Evolutionary conservation across 371 early-diverging fungal genomes (phyloP), one percentile per base, ranked within the genome.

Genomic region (Mucor mucedo): DNA sequence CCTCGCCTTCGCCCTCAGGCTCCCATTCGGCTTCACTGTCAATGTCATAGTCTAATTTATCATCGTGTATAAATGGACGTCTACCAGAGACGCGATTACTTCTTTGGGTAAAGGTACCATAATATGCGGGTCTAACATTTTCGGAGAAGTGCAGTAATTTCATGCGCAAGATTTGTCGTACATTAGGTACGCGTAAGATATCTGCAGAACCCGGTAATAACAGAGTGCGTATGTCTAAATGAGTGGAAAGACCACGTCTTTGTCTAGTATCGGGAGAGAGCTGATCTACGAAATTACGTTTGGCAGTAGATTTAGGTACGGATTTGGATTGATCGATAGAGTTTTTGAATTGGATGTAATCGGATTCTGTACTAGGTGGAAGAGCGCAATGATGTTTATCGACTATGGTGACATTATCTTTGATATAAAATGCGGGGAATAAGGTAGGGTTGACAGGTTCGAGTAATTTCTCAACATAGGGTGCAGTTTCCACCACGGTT

Each of bases 11-110:
- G 16, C 91, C 95, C 33, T 93, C 95, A 28, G 88, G 91, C 32
- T 92, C 93, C 96, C 96, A 96, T 73, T 95, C 96, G 0, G 87
- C 91, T 55, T 94, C 95, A 69, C 91, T 91, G 65, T 96, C 94
- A 54, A 89, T 78, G 3, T 91, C 93, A 58, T 96, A 96, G 57
- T 96, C 91, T 2, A 96, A 54, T 30, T 78, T 45, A 4, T 78
- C 71, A 55, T 95, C 95, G 53, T 69, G 73, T 32, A 76, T 80
- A 73, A 93, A 85, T 6, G 91, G 91, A 0, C 78, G 70, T 16
- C 88, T 78, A 4, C 87, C 89, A 13, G 70, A 71, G 30, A 93
- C 70, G 2, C 30, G 52, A n/a, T 72, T 67, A 62, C 89, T 87
- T 28, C 42, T 56, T 62, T 88, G 89, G n/a, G 87, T 85, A 86